These are phyloP conservation scores for Keithomyces neogunnii DNA, from an alignment of 2,329 filamentous ascomycete species.

Conservation along the genomic window DNA sequence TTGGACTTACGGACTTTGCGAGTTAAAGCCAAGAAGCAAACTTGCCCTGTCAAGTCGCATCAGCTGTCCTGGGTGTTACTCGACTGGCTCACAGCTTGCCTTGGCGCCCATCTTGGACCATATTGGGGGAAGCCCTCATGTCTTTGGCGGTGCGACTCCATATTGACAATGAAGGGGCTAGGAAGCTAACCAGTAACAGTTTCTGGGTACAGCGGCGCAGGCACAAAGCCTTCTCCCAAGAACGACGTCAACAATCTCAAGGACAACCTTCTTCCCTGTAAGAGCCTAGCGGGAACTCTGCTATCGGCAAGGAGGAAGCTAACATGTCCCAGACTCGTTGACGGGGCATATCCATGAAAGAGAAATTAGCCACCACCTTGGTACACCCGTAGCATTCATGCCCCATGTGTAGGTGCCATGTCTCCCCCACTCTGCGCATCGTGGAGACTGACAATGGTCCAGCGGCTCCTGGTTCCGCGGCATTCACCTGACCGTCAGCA, in stretches of 20 bases:
- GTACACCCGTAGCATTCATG: constrained; percentile 69
- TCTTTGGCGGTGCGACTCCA: constrained; percentile 42
- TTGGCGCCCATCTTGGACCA: constrained; percentile 73
- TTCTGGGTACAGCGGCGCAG: constrained; percentile 52
- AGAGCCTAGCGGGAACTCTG: not conserved
- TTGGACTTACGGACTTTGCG: constrained; percentile 83
- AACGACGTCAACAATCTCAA: constrained; percentile 79
- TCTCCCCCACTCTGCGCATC: not conserved
- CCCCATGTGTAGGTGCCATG: constrained; percentile 66
- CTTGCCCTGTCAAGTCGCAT: constrained; percentile 77
- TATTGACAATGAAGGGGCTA: too few species aligned
- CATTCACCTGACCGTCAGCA: constrained; percentile 84
- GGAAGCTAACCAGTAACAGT: not conserved
- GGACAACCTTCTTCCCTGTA: constrained; percentile 63
- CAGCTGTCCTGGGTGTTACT: constrained; percentile 90
- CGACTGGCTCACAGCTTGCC: constrained; percentile 83
- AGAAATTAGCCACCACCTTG: constrained; percentile 77
- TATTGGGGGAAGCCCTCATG: constrained; percentile 68
- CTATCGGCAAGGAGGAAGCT: not conserved
- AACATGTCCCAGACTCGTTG: constrained; percentile 49
- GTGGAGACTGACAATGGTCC: not conserved
- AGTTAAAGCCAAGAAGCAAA: constrained; percentile 61
- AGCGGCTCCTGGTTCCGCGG: constrained; percentile 40
- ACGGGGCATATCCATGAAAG: constrained; percentile 93
- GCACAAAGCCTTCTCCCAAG: constrained; percentile 88